Conservation (phyloP, 768 basidiomycete genomes). For the Auriscalpium vulgare region DNA sequence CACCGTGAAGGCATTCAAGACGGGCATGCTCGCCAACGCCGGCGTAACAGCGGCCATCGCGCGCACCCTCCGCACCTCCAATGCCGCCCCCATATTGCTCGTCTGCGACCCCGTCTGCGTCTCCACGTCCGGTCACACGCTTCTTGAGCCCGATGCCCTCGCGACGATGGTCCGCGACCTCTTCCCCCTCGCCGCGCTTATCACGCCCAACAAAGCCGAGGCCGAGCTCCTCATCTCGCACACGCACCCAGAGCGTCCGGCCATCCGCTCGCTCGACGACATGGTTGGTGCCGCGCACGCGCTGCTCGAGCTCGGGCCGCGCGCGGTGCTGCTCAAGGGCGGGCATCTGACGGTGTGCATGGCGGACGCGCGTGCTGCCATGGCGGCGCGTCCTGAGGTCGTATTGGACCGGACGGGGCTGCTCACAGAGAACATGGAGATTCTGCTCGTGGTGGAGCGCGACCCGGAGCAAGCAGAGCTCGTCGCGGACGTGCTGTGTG, state of each 20-base stretch:
- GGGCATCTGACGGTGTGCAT: conserved; percentile 55
- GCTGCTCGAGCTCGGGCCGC: conserved; percentile 40
- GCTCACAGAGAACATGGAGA: conserved; percentile 53
- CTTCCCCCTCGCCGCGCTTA: conserved; percentile 59
- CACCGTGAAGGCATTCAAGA: conserved; percentile 68
- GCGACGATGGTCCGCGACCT: conserved; percentile 49
- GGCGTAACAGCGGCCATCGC: conserved; percentile 46
- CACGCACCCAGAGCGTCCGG: background rate
- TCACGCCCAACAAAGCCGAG: conserved; percentile 85
- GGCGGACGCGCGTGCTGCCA: conserved; percentile 31
- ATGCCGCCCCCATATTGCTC: conserved; percentile 36
- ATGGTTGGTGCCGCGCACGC: conserved; percentile 52
- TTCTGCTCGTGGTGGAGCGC: conserved; percentile 33
- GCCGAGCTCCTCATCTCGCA: conserved; percentile 59
- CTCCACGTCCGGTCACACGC: conserved; percentile 79
- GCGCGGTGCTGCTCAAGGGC: conserved; percentile 74
- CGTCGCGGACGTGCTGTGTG: conserved; percentile 60
- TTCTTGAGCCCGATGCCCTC: conserved; percentile 64
- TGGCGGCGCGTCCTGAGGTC: background rate
- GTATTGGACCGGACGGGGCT: conserved; percentile 17
- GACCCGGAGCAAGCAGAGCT: conserved; percentile 22
- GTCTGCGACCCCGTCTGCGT: conserved; percentile 90
- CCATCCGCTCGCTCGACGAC: conserved; percentile 41
- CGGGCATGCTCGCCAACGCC: conserved; percentile 78
- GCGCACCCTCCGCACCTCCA: conserved; percentile 31